Percentiles rank a stretch among this genome's conserved stretches.
phyloP scores from a whole-genome alignment of 2,329 filamentous ascomycete genomes.

The Tetracladium maxilliforme region DNA sequence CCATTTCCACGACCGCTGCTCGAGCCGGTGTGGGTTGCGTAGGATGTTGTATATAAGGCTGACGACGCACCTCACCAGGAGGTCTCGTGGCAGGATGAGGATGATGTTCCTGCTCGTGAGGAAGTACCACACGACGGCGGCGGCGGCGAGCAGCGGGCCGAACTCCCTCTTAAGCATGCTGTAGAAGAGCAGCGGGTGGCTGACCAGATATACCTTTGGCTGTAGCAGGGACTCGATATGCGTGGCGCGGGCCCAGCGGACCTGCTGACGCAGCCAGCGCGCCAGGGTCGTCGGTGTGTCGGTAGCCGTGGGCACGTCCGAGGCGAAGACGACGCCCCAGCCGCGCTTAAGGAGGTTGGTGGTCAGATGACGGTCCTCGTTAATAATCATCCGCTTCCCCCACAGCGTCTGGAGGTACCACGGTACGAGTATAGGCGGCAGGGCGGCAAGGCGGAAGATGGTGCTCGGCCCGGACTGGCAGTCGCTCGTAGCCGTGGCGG shows the following conservation, averaged over 20 bases:
- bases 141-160: slow-evolving; percentile 13
- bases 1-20: slow-evolving; percentile 7
- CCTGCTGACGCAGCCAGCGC: slow-evolving; percentile 19
- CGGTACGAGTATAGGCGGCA: slow-evolving; percentile 14
- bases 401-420: slow-evolving; percentile 20
- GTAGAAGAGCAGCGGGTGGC: slow-evolving; percentile 18
- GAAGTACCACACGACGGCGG: slow-evolving; percentile 15
- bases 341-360: slow-evolving; percentile 17
- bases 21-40: slow-evolving; percentile 12
- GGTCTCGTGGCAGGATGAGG: slow-evolving; percentile 13
- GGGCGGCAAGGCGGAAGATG: slow-evolving; percentile 15
- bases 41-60: slow-evolving; percentile 14
- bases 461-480: slow-evolving; percentile 21
- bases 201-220: slow-evolving; percentile 16
- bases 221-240: slow-evolving; percentile 20
- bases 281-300: slow-evolving; percentile 18
- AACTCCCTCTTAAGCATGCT: slow-evolving; percentile 15
- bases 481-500: slow-evolving; percentile 14
- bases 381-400: slow-evolving; percentile 19
- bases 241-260: slow-evolving; percentile 18
- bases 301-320: slow-evolving; percentile 17
- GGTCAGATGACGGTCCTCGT: slow-evolving; percentile 21
- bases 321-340: slow-evolving; percentile 17
- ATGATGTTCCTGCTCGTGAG: slow-evolving; percentile 12
- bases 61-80: slow-evolving; percentile 11